Percentiles rank a stretch among this genome's conserved stretches.
Conservation (phyloP, 2,329 filamentous ascomycete species). For the Apiospora marii region DNA sequence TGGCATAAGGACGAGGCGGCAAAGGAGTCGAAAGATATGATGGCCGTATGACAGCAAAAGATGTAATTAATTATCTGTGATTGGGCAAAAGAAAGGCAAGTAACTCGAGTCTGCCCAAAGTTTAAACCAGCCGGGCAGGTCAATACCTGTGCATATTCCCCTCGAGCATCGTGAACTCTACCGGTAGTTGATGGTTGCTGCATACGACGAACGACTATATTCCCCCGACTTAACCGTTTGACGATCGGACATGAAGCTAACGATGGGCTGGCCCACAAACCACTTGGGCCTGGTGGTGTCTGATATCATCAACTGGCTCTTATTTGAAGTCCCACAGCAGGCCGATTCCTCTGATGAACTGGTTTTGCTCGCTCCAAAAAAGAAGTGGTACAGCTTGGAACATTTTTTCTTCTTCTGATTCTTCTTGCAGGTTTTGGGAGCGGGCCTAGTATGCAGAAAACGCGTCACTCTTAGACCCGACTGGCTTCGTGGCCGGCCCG, state of each 20-base stretch:
- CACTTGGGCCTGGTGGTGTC: constrained; percentile 5
- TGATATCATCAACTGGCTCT: constrained; percentile 14
- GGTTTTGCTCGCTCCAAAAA: not conserved
- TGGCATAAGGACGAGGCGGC: not conserved
- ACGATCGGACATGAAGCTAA: not conserved
- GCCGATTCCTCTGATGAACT: not conserved
- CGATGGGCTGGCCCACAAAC: not conserved
- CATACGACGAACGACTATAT: not conserved
- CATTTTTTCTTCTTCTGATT: not conserved
- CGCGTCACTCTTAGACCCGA: not conserved
- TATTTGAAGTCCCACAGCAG: not conserved
- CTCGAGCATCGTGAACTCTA: not conserved
- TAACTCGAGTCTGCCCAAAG: not conserved
- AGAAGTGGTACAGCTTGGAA: not conserved
- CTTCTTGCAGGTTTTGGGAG: constrained; percentile 6
- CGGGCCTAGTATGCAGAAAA: not conserved
- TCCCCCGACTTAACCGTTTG: not conserved
- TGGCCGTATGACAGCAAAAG: not conserved
- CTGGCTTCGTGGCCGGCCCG: not conserved
- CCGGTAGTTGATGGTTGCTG: not conserved
- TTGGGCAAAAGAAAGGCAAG: not conserved
- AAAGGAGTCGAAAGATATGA: not conserved
- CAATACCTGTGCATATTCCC: not conserved
- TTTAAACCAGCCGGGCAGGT: not conserved
- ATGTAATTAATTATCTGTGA: too few species aligned